A percentile compares a stretch with the other conserved stretches of the same genome.
Conservation (phyloP, 768 basidiomycete species). For the Xerocomellus amylosporus region DNA sequence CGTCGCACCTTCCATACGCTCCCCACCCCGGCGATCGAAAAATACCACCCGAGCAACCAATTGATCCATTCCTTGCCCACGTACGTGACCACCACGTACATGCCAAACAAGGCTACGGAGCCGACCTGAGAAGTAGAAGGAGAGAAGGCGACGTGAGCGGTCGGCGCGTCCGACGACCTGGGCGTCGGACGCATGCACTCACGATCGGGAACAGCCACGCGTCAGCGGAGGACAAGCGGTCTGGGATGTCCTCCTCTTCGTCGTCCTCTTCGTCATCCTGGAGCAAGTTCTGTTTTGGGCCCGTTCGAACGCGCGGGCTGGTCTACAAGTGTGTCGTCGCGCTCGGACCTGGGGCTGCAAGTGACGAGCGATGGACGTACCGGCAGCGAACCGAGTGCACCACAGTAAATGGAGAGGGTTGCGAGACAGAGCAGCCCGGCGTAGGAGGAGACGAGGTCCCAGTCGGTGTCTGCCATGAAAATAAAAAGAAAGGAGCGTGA, state of each 20-base stretch:
- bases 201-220: slow-evolving; percentile 79
- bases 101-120: slow-evolving; percentile 61
- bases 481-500: background rate
- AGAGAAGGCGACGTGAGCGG: background rate
- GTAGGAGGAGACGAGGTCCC: slow-evolving; percentile 65
- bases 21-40: slow-evolving; percentile 60
- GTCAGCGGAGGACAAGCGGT: slow-evolving; percentile 62
- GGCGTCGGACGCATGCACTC: slow-evolving; percentile 27
- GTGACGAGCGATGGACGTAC: slow-evolving; percentile 38
- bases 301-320: background rate
- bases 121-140: slow-evolving; percentile 48
- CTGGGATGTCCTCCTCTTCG: slow-evolving; percentile 55
- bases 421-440: slow-evolving; percentile 67
- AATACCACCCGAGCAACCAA: slow-evolving; percentile 73
- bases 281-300: slow-evolving; percentile 13
- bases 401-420: slow-evolving; percentile 62
- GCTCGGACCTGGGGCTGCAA: background rate
- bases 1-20: slow-evolving; percentile 60
- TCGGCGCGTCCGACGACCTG: background rate
- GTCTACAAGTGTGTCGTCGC: slow-evolving; percentile 4
- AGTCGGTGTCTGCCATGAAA: slow-evolving; percentile 36
- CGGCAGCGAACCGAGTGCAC: slow-evolving; percentile 65
- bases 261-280: slow-evolving; percentile 47
- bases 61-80: slow-evolving; percentile 83
- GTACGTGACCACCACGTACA: slow-evolving; percentile 72